A percentile compares a stretch with the other conserved stretches of the same genome.
These are phyloP conservation scores for Trypanosoma platydactyli DNA, from an alignment of 208 protist species.

Conservation along the genomic window DNA sequence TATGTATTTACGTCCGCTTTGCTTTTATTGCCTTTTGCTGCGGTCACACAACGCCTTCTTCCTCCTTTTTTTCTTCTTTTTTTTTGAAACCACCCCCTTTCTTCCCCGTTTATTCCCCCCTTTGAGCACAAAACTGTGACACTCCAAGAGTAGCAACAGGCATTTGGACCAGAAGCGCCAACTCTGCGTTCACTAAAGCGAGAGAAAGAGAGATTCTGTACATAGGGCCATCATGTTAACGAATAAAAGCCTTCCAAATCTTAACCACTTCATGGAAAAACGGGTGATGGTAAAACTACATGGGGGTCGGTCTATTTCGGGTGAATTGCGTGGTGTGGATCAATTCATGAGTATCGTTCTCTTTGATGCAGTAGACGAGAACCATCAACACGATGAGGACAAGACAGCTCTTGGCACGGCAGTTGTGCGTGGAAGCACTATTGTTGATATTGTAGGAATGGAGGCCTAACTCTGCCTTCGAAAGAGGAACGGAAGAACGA, in stretches of 20 bases:
- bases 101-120: background rate
- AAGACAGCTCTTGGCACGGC: slow-evolving; percentile 89
- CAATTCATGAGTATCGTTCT: slow-evolving; percentile 98
- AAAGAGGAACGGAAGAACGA: slow-evolving; percentile 2
- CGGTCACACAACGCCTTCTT: background rate
- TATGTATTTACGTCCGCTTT: background rate
- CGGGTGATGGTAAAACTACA: slow-evolving; percentile 93
- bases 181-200: too few species aligned
- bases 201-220: background rate
- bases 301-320: slow-evolving; percentile 93
- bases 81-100: slow-evolving; percentile 1
- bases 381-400: slow-evolving; percentile 48
- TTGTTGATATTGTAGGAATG: slow-evolving; percentile 89
- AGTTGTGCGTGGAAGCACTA: slow-evolving; percentile 88
- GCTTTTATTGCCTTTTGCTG: slow-evolving; percentile 1
- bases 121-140: background rate
- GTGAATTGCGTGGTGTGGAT: slow-evolving; percentile 96
- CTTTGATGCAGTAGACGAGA: slow-evolving; percentile 95
- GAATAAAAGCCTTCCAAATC: slow-evolving; percentile 75
- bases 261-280: slow-evolving; percentile 96
- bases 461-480: slow-evolving; percentile 42
- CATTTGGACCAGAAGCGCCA: too few species aligned
- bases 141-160: too few species aligned
- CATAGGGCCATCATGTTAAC: slow-evolving; percentile 29
- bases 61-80: slow-evolving; percentile 8